These are phyloP conservation scores for Pseudogymnoascus sp. DNA, from an alignment of 2,329 filamentous ascomycete genomes.

Conservation along the genomic window DNA sequence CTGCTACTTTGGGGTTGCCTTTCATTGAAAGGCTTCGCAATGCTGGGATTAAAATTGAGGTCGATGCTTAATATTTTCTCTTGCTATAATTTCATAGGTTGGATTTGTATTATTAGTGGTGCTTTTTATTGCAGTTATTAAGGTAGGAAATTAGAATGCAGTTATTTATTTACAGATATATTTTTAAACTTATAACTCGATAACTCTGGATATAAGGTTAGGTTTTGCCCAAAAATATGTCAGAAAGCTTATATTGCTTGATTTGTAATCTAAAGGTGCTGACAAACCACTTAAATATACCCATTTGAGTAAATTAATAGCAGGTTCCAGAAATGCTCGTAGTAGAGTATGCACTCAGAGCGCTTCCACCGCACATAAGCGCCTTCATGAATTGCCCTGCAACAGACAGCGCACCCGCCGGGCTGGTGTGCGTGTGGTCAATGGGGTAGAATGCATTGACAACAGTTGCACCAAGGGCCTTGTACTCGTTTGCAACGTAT, in stretches of 20 bases:
- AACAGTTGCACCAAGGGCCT: slow-evolving; percentile 36
- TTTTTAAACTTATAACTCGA: neutral
- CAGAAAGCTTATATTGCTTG: neutral
- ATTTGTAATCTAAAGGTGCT: neutral
- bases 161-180: neutral
- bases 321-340: slow-evolving; percentile 21
- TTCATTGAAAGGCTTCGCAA: neutral
- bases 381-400: slow-evolving; percentile 51
- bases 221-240: neutral
- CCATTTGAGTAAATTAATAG: slow-evolving; percentile 11
- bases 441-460: slow-evolving; percentile 44
- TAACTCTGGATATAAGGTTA: neutral
- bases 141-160: neutral
- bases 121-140: neutral
- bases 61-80: neutral
- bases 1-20: slow-evolving; percentile 35
- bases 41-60: neutral
- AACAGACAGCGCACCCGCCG: slow-evolving; percentile 44
- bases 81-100: neutral
- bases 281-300: neutral
- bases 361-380: slow-evolving; percentile 20
- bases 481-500: slow-evolving; percentile 43
- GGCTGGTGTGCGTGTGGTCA: slow-evolving; percentile 54
- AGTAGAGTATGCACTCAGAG: slow-evolving; percentile 20
- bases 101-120: neutral